These are phyloP conservation scores for Pilaira anomala DNA, from an alignment of 192 early-diverging fungal genomes.

Conservation along the genomic window DNA sequence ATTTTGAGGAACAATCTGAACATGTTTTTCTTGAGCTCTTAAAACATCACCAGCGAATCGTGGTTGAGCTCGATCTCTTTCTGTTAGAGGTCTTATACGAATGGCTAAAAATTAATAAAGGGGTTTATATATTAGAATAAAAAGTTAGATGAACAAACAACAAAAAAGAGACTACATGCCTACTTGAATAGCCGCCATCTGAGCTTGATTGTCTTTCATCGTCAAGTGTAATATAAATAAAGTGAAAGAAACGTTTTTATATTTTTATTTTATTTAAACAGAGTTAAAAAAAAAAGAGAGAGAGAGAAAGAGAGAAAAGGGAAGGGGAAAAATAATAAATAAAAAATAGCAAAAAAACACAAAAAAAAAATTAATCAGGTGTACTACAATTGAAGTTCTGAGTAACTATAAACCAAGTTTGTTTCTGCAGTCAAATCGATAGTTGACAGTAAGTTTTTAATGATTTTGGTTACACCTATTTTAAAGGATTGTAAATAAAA, in stretches of 20 bases:
- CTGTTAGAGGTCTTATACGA: conserved; percentile 32
- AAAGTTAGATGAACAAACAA: not conserved
- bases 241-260: no score
- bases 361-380: conserved; percentile 7
- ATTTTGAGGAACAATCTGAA: conserved; percentile 27
- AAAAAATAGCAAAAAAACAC: not conserved
- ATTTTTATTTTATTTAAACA: no score
- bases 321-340: not conserved
- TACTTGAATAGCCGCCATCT: conserved; percentile 39
- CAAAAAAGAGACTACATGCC: conserved; percentile 7
- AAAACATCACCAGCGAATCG: conserved; percentile 29
- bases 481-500: no score
- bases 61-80: conserved; percentile 29
- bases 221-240: not conserved
- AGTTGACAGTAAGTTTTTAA: no score
- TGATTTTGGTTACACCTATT: no score
- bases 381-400: not conserved
- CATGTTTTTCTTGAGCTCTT: conserved; percentile 20
- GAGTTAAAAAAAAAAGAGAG: conserved; percentile 15
- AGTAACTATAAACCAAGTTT: not conserved
- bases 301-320: not conserved
- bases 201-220: conserved; percentile 18
- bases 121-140: not conserved
- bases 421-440: not conserved
- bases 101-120: conserved; percentile 20